Conservation (phyloP, 306 rosid genomes). For the Gleditsia sinensis region DNA sequence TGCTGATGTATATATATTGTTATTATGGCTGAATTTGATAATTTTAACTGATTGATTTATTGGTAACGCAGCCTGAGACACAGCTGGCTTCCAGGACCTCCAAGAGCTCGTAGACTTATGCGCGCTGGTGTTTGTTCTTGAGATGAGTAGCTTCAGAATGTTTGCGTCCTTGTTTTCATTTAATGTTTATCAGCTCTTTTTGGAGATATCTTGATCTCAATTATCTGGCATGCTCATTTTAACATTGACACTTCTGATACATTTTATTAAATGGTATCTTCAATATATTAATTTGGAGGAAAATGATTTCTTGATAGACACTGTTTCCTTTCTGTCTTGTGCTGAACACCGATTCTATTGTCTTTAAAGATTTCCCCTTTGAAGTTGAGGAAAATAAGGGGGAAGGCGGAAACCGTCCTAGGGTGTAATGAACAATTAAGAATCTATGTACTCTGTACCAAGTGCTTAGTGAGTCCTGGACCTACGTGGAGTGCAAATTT, state of each 20-base stretch:
- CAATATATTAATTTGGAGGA: not conserved
- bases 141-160: conserved; percentile 14
- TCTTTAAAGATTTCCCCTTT: not conserved
- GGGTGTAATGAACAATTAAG: no score
- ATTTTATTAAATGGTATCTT: not conserved
- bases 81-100: conserved; percentile 55
- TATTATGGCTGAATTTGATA: not conserved
- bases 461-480: no score
- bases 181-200: not conserved
- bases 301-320: not conserved
- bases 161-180: not conserved
- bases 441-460: not conserved
- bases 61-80: conserved; percentile 49
- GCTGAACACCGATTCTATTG: not conserved
- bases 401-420: not conserved
- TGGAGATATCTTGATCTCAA: not conserved
- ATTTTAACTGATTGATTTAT: not conserved
- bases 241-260: not conserved
- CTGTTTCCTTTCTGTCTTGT: not conserved
- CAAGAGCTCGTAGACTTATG: conserved; percentile 41
- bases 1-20: not conserved
- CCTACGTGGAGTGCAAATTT: not conserved
- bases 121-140: conserved; percentile 47
- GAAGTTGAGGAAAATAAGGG: not conserved
- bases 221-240: not conserved